phyloP scores from a whole-genome alignment of 495 filamentous ascomycete genomes.

The Penicillium paradoxum region DNA sequence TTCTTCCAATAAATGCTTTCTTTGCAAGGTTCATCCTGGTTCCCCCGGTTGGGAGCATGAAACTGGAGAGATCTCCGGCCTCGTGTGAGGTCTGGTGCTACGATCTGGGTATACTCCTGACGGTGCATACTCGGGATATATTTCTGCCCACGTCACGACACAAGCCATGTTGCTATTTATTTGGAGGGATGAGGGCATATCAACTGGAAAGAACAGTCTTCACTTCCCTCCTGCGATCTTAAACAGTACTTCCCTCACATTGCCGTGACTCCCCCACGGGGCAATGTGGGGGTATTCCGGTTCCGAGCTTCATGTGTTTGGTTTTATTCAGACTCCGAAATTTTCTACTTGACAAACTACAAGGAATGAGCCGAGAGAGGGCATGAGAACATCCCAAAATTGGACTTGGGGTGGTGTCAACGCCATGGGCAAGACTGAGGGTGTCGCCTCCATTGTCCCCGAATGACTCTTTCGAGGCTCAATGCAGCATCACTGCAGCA shows the following conservation, averaged over 20 bases:
- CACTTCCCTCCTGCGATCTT: no score
- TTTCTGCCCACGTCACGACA: no score
- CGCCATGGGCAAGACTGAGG: neutral
- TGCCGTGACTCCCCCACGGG: no score
- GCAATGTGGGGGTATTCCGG: no score
- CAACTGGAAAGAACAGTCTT: no score
- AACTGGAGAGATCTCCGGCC: conserved; percentile 9
- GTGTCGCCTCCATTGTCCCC: neutral
- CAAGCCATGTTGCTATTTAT: neutral
- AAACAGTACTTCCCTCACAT: no score
- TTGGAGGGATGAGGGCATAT: neutral
- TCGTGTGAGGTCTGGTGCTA: neutral
- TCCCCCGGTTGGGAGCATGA: no score
- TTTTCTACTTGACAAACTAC: no score
- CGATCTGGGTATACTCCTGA: neutral
- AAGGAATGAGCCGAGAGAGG: neutral
- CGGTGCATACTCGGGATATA: neutral
- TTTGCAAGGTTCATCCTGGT: neutral
- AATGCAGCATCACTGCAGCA: neutral
- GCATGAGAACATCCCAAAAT: neutral
- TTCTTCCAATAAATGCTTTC: no score
- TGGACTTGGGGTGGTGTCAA: neutral
- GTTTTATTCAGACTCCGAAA: no score
- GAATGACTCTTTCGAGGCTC: neutral
- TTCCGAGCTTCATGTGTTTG: no score